Evolutionary conservation across 371 early-diverging fungal species (phyloP).

Genomic region (Syncephalis fuscata): DNA sequence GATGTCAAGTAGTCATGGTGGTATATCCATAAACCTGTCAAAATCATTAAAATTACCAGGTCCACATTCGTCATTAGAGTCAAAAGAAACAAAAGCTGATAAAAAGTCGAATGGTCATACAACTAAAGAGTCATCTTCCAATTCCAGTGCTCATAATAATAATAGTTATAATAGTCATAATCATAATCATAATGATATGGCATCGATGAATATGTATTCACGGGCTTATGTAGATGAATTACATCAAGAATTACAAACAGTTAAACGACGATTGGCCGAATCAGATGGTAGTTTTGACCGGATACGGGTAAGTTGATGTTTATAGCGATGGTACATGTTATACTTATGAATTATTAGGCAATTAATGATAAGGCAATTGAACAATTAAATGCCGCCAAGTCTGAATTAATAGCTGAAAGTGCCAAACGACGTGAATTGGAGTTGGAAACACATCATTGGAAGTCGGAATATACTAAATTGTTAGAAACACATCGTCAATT

Average conservation of each 20-base stretch:
- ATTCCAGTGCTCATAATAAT: slow-evolving; percentile 1
- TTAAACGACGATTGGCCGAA: slow-evolving; percentile 7
- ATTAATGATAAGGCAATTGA: no score
- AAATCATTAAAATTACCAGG: no score
- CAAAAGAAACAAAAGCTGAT: slow-evolving; percentile 8
- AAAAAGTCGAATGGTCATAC: slow-evolving; percentile 5
- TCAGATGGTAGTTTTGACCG: slow-evolving; percentile 5
- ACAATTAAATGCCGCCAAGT: no score
- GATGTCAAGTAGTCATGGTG: background rate
- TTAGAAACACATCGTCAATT: no score
- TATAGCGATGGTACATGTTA: no score
- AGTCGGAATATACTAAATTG: no score
- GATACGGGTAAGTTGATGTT: slow-evolving; percentile 7
- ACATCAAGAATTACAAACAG: slow-evolving; percentile 3
- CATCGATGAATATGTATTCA: background rate
- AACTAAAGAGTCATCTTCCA: background rate
- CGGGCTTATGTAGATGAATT: slow-evolving; percentile 2
- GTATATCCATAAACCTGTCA: background rate
- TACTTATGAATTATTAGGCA: no score
- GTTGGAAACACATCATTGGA: no score
- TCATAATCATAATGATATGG: no score
- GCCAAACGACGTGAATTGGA: no score
- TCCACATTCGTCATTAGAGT: no score
- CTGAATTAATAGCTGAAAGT: no score
- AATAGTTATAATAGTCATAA: slow-evolving; percentile 1